Evolutionary conservation across 306 rosid species (phyloP).

Genomic region (Inga leiocalycina): DNA sequence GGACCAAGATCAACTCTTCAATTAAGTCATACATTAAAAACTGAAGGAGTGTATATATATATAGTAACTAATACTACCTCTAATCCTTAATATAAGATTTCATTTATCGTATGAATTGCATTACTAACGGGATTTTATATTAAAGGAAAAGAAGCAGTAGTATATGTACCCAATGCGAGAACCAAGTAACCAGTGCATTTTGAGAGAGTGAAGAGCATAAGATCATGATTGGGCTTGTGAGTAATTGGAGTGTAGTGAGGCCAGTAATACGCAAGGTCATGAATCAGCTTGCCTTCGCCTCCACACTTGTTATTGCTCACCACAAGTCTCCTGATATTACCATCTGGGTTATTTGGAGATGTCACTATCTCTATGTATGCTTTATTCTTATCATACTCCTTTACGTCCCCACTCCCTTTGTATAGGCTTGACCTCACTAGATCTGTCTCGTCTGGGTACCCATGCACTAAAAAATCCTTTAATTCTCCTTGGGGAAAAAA

Average conservation of each 20-base stretch:
- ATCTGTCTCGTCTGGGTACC: too few species aligned
- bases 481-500: too few species aligned
- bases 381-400: slow-evolving; percentile 44
- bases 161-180: slow-evolving; percentile 72
- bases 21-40: too few species aligned
- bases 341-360: slow-evolving; percentile 86
- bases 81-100: too few species aligned
- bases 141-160: too few species aligned
- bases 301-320: slow-evolving; percentile 26
- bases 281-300: slow-evolving; percentile 49
- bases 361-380: slow-evolving; percentile 73
- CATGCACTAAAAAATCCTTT: too few species aligned
- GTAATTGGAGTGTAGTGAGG: slow-evolving; percentile 83
- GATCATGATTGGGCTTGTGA: slow-evolving; percentile 52
- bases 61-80: too few species aligned
- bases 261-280: slow-evolving; percentile 90
- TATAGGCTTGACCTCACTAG: too few species aligned
- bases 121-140: too few species aligned
- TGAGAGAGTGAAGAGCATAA: slow-evolving; percentile 78
- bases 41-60: too few species aligned
- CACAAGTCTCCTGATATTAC: slow-evolving; percentile 45
- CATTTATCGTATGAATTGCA: too few species aligned
- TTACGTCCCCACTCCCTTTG: slow-evolving; percentile 80
- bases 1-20: too few species aligned
- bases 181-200: slow-evolving; percentile 90